Base-by-base conservation (phyloP, 371 early-diverging fungal genomes). In the Basidiobolus meristosporus region DNA sequence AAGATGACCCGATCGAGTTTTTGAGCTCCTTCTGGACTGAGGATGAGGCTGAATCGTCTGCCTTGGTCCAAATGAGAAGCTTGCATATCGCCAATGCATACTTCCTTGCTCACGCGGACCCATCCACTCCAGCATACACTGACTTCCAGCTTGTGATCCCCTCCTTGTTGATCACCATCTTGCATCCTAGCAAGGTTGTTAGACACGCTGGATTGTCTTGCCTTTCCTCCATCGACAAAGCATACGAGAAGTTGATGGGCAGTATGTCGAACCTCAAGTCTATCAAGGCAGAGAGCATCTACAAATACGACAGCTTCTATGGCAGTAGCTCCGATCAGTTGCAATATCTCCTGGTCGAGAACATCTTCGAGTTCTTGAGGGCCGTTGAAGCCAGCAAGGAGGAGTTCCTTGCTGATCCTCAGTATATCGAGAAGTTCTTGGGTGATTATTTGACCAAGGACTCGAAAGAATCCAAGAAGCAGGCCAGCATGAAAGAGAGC, bases 101-200 rank as follows among this genome's bases (percentile, higher is more conserved):
- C 30, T 54, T 82, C 17, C 39, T 51, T 3, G 63, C 68, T 1
- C 63, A 65, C 41, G 51, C 55, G 4, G 40, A 45, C 4, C 53
- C 46, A 12, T 43, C 51, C 5, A 44, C 42, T 1, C 22, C 46
- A 15, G 41, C 53, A 23, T 48, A 50, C 3, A 31, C 50, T 17
- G 93, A 87, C 49, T 82, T 70, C 57, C 90, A 90, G 57, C 60
- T 84, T n/a, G 39, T 80, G 20, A 48, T 89, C 1, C 90, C 91
- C 7, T 54, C 64, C 1, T 46, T 89, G n/a, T 46, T 90, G 28
- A 59, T 77, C 22, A 26, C 26, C 26, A 3, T 26, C 9, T 26
- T 26, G 26, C 26, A 26, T 26, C 26, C 26, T 9, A 26, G 26
- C 26, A 26, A 26, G 9, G 26, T 26, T 26, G 26, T 26, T 9